Conservation (phyloP, 371 early-diverging fungal species). For the Mucor velutinosus region DNA sequence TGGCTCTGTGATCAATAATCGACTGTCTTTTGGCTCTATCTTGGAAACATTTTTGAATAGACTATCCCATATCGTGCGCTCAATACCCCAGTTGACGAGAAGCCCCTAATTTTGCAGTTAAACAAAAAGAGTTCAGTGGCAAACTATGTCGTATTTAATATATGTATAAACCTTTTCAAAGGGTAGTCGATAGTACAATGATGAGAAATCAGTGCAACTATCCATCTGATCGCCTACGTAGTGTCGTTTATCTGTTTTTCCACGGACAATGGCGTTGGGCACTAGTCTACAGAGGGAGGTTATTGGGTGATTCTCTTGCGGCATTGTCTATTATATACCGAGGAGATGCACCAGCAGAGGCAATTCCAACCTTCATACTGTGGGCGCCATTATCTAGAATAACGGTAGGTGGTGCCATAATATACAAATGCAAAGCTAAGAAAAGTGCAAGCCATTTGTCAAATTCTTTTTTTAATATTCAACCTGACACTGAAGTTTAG, state of each 20-base stretch:
- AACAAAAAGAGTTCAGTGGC: not conserved
- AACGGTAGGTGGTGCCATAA: conserved; percentile 30
- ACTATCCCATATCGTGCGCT: conserved; percentile 81
- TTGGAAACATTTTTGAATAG: conserved; percentile 62
- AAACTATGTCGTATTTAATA: not conserved
- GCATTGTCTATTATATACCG: conserved; percentile 17
- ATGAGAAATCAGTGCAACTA: conserved; percentile 70
- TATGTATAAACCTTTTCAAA: conserved; percentile 68
- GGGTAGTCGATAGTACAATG: conserved; percentile 74
- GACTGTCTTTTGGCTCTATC: conserved; percentile 66
- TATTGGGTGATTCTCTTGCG: not conserved
- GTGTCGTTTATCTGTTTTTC: conserved; percentile 58
- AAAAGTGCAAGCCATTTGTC: not conserved
- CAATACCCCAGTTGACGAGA: conserved; percentile 78
- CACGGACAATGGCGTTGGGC: conserved; percentile 71
- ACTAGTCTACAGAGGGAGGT: conserved; percentile 29
- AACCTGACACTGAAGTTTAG: not conserved
- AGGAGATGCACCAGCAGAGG: conserved; percentile 33
- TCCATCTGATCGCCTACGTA: conserved; percentile 75
- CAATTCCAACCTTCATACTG: conserved; percentile 69
- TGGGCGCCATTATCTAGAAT: conserved; percentile 82
- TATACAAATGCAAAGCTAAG: not conserved
- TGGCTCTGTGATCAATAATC: conserved; percentile 79
- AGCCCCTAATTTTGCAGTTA: conserved; percentile 51
- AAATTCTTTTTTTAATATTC: not conserved